Evolutionary conservation across 1,284 basidiomycete species (phyloP), one percentile per base, ranked within the genome.

Genomic region (Takashimella tepidaria): DNA sequence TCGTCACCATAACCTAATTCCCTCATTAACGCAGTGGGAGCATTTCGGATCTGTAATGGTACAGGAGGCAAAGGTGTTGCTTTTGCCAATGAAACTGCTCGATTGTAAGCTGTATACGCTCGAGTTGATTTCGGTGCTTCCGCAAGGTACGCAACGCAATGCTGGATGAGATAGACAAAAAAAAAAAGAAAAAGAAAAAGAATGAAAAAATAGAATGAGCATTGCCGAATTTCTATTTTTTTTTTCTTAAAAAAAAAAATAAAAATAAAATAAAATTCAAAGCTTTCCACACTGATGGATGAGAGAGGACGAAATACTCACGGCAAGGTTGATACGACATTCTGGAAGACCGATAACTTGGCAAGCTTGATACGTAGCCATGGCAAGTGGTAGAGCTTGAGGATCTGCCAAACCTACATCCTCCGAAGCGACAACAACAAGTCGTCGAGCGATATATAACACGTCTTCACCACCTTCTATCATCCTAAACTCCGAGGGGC

Each of bases 391-490:
- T 10, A 90, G 77, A 0, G 86, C 87, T 45, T 84, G 80, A 37
- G 77, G 77, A 70, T 89, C 85, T 16, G 87, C 86, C n/a, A 89
- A 77, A 5, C 89, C 88, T 40, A 92, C 82, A 66, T 92, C 90
- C 70, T 92, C 89, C 50, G 86, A 88, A 1, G 89, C 88, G 53
- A 89, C 86, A 1, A 92, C 86, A 13, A 90, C 82, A 73, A 92
- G 81, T 26, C 90, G 79, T 23, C 91, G 79, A 1, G 86, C 88
- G 57, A 93, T 83, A 67, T 87, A 95, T 37, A 92, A 69, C 2
- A 92, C 87, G 73, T 95, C 92, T 70, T 95, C 90, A 11, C 89
- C 91, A n/a, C 83, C 86, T 45, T 79, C 81, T 31, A 89, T 77
- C 87, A 91, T 89, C 44, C 85, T 79, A 37, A 37, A 37, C 8